Conservation (phyloP, 441 rosid genomes). For the Lepidium campestre region DNA sequence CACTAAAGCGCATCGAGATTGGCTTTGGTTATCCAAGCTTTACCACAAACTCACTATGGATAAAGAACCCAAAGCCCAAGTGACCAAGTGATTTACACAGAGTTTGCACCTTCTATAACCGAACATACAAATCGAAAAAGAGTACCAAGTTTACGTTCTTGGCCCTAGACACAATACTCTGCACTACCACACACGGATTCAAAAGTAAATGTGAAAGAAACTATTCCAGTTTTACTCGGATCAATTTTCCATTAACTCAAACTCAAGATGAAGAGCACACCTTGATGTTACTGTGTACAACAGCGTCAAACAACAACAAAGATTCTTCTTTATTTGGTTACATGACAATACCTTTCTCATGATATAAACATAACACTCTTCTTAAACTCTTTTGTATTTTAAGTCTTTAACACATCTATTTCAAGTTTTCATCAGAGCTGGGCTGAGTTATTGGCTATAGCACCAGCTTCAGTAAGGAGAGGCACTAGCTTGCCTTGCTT, state of each 20-base stretch:
- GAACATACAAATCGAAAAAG: too few species aligned
- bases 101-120: too few species aligned
- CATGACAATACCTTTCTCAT: background rate
- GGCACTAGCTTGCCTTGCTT: conserved; percentile 48
- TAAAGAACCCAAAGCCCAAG: too few species aligned
- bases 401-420: background rate
- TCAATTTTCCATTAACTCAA: background rate
- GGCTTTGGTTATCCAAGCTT: too few species aligned
- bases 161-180: too few species aligned
- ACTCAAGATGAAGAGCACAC: background rate
- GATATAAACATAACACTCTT: background rate
- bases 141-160: too few species aligned
- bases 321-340: background rate
- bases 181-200: too few species aligned
- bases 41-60: too few species aligned
- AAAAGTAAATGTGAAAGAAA: too few species aligned
- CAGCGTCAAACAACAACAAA: background rate
- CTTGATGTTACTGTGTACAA: background rate
- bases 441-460: conserved; percentile 37
- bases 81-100: too few species aligned
- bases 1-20: too few species aligned
- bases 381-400: background rate
- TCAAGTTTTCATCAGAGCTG: conserved; percentile 25
- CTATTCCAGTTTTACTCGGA: too few species aligned
- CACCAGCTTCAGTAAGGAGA: conserved; percentile 53